A percentile compares a stretch with the other conserved stretches of the same genome.
phyloP scores from a whole-genome alignment of 2,329 filamentous ascomycete genomes.

The Pyrenophora teres region DNA sequence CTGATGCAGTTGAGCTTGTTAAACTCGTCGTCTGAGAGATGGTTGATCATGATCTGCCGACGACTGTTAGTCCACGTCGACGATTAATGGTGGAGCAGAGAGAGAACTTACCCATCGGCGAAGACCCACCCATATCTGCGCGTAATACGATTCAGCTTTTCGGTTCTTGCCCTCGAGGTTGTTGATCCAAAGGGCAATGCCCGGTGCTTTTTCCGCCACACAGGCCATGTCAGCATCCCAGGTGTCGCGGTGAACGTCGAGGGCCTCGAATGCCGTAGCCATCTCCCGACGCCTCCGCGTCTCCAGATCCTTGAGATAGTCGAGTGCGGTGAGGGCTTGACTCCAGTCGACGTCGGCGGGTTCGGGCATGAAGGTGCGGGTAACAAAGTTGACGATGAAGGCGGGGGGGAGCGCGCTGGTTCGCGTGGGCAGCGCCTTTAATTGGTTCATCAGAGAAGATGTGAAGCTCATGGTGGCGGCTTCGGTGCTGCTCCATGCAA shows the following conservation, averaged over 20 bases:
- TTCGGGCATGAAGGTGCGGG: constrained; percentile 61
- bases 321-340: constrained; percentile 67
- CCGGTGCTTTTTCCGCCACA: constrained; percentile 58
- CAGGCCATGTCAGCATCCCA: constrained; percentile 54
- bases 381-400: constrained; percentile 67
- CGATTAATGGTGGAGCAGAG: neutral
- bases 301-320: constrained; percentile 69
- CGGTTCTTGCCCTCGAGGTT: constrained; percentile 52
- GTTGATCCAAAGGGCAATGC: constrained; percentile 61
- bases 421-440: constrained; percentile 63
- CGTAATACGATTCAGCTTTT: constrained; percentile 55
- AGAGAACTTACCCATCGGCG: constrained; percentile 63
- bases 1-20: constrained; percentile 69
- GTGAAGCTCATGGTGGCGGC: constrained; percentile 54
- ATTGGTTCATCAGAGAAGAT: constrained; percentile 59
- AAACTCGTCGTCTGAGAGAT: constrained; percentile 65
- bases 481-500: constrained; percentile 42
- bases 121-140: constrained; percentile 64
- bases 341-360: constrained; percentile 66
- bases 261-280: constrained; percentile 57
- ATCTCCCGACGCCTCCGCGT: constrained; percentile 63
- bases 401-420: constrained; percentile 65
- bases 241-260: constrained; percentile 58
- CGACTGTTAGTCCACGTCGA: constrained; percentile 9
- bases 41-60: constrained; percentile 64